Evolutionary conservation across 371 early-diverging fungal genomes (phyloP).

Genomic region (Mortierella polycephala): DNA sequence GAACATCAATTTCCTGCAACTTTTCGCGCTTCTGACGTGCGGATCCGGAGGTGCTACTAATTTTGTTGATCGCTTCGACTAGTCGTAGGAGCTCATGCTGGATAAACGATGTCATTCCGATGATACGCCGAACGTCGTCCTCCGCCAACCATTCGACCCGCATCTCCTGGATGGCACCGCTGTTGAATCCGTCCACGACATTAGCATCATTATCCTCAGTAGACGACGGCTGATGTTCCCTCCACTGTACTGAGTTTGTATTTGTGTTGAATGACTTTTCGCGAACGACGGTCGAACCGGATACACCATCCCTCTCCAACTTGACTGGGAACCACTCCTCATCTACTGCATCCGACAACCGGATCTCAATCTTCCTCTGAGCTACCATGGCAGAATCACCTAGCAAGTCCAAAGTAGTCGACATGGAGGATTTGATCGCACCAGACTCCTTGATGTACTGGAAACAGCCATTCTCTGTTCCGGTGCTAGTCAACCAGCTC

Average conservation of each 20-base stretch:
- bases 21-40: constrained; percentile 18
- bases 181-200: not conserved
- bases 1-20: constrained; percentile 19
- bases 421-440: constrained; percentile 45
- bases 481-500: constrained; percentile 40
- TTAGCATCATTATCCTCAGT: not conserved
- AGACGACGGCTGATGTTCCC: constrained; percentile 15
- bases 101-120: constrained; percentile 33
- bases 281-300: constrained; percentile 32
- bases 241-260: constrained; percentile 19
- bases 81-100: constrained; percentile 45
- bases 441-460: constrained; percentile 48
- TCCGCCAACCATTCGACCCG: constrained; percentile 27
- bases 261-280: constrained; percentile 13
- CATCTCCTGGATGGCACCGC: constrained; percentile 13
- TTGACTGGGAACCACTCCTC: constrained; percentile 40
- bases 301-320: constrained; percentile 21
- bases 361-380: constrained; percentile 26
- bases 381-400: constrained; percentile 26
- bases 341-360: constrained; percentile 3
- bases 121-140: constrained; percentile 19
- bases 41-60: constrained; percentile 1
- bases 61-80: constrained; percentile 29
- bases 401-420: constrained; percentile 34
- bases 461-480: constrained; percentile 37